Conservation (phyloP, 805 yeast species). For the Ogataea zsoltii region DNA sequence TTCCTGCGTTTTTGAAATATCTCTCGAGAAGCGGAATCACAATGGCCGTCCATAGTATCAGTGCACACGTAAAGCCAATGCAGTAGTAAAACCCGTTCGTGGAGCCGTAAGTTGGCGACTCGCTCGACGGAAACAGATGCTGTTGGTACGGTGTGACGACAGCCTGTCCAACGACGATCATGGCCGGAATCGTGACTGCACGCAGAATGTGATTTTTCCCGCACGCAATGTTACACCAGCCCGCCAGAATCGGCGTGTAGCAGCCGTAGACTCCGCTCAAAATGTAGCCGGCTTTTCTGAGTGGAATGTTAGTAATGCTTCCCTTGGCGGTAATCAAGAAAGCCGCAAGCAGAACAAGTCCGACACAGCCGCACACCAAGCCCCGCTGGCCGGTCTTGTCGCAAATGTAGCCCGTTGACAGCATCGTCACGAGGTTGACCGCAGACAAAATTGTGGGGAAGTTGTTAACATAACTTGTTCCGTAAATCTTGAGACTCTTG, state of each 20-base stretch:
- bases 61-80: conserved; percentile 25
- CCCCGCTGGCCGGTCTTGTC: conserved; percentile 27
- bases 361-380: conserved; percentile 42
- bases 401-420: conserved; percentile 34
- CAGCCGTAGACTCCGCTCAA: conserved; percentile 37
- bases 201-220: conserved; percentile 26
- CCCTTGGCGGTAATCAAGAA: conserved; percentile 24
- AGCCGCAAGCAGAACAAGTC: conserved; percentile 45
- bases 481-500: conserved; percentile 49
- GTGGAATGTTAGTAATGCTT: conserved; percentile 11
- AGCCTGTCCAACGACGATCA: conserved; percentile 27
- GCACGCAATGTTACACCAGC: conserved; percentile 65
- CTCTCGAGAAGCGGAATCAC: conserved; percentile 26
- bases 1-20: conserved; percentile 10
- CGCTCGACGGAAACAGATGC: conserved; percentile 33
- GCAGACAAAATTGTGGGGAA: conserved; percentile 57
- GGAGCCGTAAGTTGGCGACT: conserved; percentile 31
- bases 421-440: conserved; percentile 49
- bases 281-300: conserved; percentile 27
- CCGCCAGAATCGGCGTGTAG: conserved; percentile 60
- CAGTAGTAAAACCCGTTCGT: conserved; percentile 32
- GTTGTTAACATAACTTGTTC: conserved; percentile 48
- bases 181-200: conserved; percentile 29
- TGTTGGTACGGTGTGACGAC: conserved; percentile 34
- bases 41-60: conserved; percentile 25